Conservation (phyloP, 2,329 filamentous ascomycete genomes). For the Xylaria sp. region DNA sequence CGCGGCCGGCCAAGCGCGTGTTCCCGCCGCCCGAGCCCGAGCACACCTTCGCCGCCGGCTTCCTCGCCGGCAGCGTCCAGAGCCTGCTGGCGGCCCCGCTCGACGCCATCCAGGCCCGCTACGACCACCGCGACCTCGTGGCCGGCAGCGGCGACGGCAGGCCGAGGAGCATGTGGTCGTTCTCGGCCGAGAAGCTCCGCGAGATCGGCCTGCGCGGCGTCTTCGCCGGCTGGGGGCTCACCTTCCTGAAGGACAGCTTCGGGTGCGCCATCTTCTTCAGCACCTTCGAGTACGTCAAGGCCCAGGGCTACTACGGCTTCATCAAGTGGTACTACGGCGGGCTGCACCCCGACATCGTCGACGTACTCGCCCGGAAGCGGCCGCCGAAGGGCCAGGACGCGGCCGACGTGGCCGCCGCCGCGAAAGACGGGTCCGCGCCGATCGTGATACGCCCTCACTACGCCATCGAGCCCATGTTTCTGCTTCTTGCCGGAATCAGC, state of each 20-base stretch:
- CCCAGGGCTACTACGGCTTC: conserved; percentile 72
- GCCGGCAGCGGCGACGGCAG: conserved; percentile 43
- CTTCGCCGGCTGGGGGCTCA: conserved; percentile 73
- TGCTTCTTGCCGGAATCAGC: conserved; percentile 68
- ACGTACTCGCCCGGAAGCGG: conserved; percentile 51
- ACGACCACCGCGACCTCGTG: conserved; percentile 60
- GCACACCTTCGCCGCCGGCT: conserved; percentile 70
- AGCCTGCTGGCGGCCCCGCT: conserved; percentile 73
- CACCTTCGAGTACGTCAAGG: conserved; percentile 76
- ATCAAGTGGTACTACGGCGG: conserved; percentile 71
- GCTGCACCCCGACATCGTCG: conserved; percentile 54
- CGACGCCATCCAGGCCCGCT: conserved; percentile 75
- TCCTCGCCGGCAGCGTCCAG: conserved; percentile 70
- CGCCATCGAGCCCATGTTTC: conserved; percentile 71
- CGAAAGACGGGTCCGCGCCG: conserved; percentile 34
- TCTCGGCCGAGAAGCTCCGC: conserved; percentile 66
- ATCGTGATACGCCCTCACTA: conserved; percentile 72
- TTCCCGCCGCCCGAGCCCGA: conserved; percentile 68
- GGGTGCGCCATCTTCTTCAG: conserved; percentile 75
- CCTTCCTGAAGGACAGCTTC: conserved; percentile 69
- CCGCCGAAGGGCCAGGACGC: conserved; percentile 32
- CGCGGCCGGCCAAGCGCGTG: conserved; percentile 59
- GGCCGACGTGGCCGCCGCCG: conserved; percentile 26
- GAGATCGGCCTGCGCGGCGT: conserved; percentile 73
- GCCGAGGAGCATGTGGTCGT: conserved; percentile 72